Base-by-base conservation (phyloP, 2,329 filamentous ascomycete genomes). In the Simplicillium sp. region DNA sequence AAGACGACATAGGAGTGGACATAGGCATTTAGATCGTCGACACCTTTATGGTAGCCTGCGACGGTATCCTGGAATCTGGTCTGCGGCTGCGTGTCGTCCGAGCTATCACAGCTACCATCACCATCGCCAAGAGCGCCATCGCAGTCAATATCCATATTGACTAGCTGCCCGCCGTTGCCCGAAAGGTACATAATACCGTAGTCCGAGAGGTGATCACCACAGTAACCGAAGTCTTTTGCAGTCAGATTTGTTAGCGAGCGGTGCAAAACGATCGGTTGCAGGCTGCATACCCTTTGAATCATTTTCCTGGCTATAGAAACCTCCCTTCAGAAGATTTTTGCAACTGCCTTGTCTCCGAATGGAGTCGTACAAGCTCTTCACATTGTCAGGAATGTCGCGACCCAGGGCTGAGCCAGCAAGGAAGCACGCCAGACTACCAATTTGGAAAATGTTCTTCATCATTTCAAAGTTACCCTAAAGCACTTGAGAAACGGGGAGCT, bases 131-230 rank as follows among this genome's bases (percentile, higher is more conserved):
- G 62, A 0, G 57, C 54, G 2, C 75, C 74, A 44, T 79, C 73
- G 47, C 75, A 79, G 57, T 79, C 75, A 34, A 78, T 61, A 44
- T 77, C 74, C 66, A 78, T 74, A 51, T 77, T 69, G 7, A 64
- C 66, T 37, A 75, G 60, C 16, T 62, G 54, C 3, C 59, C 58
- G 11, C 54, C 49, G 1, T 51, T 54, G 7, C 66, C 67, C 36
- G 66, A 64, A 2, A 75, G 52, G 48, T 65, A 75, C 34, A 75
- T 56, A 20, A 65, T 59, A 11, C 60, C 57, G n/a, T n/a, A n/a
- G 39, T 52, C 54, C n/a, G 58, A 47, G 13, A 62, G 44, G 41
- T 62, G 59, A 42, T 70, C 66, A 20, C 61, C 65, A 42, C 67
- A 70, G 51, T 70, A 70, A 18, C 36, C 25, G 11, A 37, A 37